These are phyloP conservation scores for Kwoniella heveanensis DNA, from an alignment of 768 basidiomycete species.

Conservation along the genomic window DNA sequence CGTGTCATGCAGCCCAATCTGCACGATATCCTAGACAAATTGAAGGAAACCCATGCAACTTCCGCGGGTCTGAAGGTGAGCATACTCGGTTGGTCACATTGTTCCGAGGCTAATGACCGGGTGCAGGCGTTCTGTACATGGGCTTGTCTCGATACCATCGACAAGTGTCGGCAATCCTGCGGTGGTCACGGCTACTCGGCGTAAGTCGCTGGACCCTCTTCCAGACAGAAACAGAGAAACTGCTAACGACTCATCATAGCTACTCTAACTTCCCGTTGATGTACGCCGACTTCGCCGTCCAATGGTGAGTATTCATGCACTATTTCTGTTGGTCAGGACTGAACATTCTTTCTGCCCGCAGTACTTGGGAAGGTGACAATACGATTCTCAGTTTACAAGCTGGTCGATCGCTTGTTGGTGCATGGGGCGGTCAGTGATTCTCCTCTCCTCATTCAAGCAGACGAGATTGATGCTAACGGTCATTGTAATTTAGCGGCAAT, in stretches of 20 bases:
- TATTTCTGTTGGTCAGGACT: conserved; percentile 1
- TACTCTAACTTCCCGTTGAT: conserved; percentile 55
- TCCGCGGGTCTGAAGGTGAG: conserved; percentile 57
- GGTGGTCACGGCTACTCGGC: conserved; percentile 59
- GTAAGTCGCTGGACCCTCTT: no score
- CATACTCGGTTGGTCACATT: no score
- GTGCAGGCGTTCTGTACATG: conserved; percentile 58
- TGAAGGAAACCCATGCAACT: conserved; percentile 60
- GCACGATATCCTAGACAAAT: conserved; percentile 57
- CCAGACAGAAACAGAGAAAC: no score
- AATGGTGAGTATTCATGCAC: conserved; percentile 28
- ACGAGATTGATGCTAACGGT: conserved; percentile 32
- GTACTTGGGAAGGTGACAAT: conserved; percentile 59
- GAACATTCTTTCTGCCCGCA: conserved; percentile 2
- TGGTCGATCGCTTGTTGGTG: conserved; percentile 53
- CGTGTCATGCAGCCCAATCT: conserved; percentile 48
- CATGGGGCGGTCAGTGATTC: conserved; percentile 50
- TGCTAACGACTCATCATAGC: conserved; percentile 23
- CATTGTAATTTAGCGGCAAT: conserved; percentile 43
- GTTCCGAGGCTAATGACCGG: background rate
- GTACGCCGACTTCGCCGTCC: conserved; percentile 59
- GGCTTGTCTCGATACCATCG: conserved; percentile 59
- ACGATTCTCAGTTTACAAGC: conserved; percentile 57
- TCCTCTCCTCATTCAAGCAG: background rate
- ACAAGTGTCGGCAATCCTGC: conserved; percentile 58